These are phyloP conservation scores for Aspergillus spinulosporus DNA, from an alignment of 2,329 filamentous ascomycete genomes.

Conservation along the genomic window DNA sequence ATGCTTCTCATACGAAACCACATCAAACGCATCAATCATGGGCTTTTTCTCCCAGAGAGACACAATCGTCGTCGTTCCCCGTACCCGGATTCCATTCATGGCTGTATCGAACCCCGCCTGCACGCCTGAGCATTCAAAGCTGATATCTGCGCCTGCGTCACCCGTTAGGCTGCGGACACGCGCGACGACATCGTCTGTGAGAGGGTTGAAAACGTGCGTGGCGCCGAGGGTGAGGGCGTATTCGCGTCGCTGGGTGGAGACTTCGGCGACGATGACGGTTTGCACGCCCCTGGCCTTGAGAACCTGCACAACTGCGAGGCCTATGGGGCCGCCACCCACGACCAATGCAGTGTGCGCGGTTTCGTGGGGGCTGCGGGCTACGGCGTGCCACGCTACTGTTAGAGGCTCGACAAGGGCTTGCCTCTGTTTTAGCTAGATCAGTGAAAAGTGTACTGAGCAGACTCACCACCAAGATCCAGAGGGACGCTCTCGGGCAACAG, in stretches of 20 bases:
- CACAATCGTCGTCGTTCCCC: conserved; percentile 62
- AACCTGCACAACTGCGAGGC: conserved; percentile 60
- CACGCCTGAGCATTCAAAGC: conserved; percentile 65
- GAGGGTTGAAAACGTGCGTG: conserved; percentile 55
- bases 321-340: conserved; percentile 63
- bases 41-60: conserved; percentile 63
- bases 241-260: conserved; percentile 52
- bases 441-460: too few species aligned
- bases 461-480: conserved; percentile 27
- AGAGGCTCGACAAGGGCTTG: conserved; percentile 63
- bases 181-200: conserved; percentile 48
- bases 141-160: conserved; percentile 53
- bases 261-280: conserved; percentile 60
- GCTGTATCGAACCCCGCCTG: conserved; percentile 50
- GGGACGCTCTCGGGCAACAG: conserved; percentile 26
- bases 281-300: conserved; percentile 54
- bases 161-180: conserved; percentile 51
- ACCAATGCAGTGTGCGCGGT: conserved; percentile 53
- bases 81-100: conserved; percentile 52
- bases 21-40: conserved; percentile 54
- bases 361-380: conserved; percentile 50
- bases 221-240: conserved; percentile 59
- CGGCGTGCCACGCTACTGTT: conserved; percentile 64
- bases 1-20: conserved; percentile 56
- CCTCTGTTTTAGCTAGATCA: background rate